Evolutionary conservation across 2,329 filamentous ascomycete genomes (phyloP), one percentile per base, ranked within the genome.

Genomic region (Cercospora zeina): DNA sequence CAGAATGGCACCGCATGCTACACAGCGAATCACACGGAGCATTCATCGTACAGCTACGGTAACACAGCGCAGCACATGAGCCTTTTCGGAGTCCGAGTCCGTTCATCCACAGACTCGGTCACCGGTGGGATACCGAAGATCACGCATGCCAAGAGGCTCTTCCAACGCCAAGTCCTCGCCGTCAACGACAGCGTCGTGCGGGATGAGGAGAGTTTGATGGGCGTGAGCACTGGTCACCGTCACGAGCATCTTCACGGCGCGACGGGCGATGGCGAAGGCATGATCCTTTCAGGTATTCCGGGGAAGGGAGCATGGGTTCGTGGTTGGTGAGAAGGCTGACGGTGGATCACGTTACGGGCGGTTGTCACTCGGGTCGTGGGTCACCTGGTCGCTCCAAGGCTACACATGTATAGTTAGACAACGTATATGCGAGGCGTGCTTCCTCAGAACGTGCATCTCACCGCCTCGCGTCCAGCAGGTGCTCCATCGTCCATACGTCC

Each of bases 1-100:
- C 83, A 87, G 65, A 82, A 84, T 39, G 86, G 86, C 33, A 82
- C 79, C 4, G 87, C 85, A 4, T 75, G 71, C 31, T 89, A 86
- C 71, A 76, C 80, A n/a, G 58, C 80, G 34, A 74, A 76, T 30
- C 71, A 76, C n/a, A 78, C 82, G 10, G 76, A 77, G 64, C 79
- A 76, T 64, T 77, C 72, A 55, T 80, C 81, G 54, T 81, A 75
- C 14, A 83, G 83, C 14, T 82, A 76, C 56, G 87, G 87, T 7
- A 80, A 75, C 24, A 86, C 83, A 6, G 78, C 78, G 60, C 87
- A 90, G 73, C 74, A 77, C 1, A 83, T 88, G 64, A 72, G 68
- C 6, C 85, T 89, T 64, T 77, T 76, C n/a, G 81, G 82, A 5
- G 70, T 82, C 34, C 66, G 82, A 5, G 70, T 82, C 34, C 66